Conservation (phyloP, 306 rosid genomes). For the Macrotyloma uniflorum region DNA sequence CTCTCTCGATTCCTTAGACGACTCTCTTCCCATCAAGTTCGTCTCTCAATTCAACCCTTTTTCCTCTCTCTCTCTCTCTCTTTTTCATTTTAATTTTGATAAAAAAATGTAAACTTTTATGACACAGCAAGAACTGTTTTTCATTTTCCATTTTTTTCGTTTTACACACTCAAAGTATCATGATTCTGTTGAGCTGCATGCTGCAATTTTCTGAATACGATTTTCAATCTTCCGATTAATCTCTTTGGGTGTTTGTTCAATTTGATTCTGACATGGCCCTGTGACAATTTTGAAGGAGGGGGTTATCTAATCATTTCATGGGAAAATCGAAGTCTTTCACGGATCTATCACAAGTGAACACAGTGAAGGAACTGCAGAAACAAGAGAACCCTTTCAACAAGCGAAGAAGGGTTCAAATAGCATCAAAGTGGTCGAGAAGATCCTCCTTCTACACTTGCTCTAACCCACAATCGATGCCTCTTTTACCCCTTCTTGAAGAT, state of each 20-base stretch:
- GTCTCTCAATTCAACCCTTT: background rate
- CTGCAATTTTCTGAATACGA: too few relatives aligned
- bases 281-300: constrained; percentile 55
- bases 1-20: constrained; percentile 66
- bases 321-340: constrained; percentile 88
- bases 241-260: background rate
- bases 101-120: too few relatives aligned
- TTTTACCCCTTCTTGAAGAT: constrained; percentile 57
- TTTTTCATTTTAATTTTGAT: background rate
- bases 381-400: constrained; percentile 81
- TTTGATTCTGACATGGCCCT: background rate
- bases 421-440: constrained; percentile 61
- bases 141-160: too few relatives aligned
- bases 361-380: constrained; percentile 65
- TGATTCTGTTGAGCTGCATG: background rate
- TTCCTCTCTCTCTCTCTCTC: background rate
- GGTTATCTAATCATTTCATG: constrained; percentile 67
- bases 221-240: too few relatives aligned
- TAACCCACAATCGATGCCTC: constrained; percentile 86
- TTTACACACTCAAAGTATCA: too few relatives aligned
- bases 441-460: constrained; percentile 60
- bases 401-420: constrained; percentile 61
- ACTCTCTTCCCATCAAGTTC: constrained; percentile 87
- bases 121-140: too few relatives aligned
- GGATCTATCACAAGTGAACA: constrained; percentile 58